Base-by-base conservation (phyloP, 495 filamentous ascomycete genomes). In the Neurospora cerealis region DNA sequence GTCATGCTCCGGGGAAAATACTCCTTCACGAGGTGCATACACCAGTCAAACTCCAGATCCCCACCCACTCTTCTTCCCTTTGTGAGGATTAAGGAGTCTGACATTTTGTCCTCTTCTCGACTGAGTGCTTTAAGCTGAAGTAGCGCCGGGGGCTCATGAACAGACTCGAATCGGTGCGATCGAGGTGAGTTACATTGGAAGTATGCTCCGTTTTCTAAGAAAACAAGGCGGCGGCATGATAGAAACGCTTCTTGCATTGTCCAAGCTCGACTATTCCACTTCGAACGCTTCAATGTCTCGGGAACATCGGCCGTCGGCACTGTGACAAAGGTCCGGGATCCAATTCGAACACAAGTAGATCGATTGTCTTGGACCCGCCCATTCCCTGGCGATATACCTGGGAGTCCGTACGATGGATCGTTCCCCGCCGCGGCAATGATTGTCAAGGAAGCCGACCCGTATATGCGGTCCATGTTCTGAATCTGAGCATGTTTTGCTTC, bases 171-270 rank as follows among this genome's bases (percentile, higher is more conserved):
- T 1, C 46, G 46, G 46, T 24, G 9, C n/a, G 46, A 54, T 0
- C 10, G 13, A 4, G n/a, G 10, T 13, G 46, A 24, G 46, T 4
- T 54, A 71, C 82, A 85, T 48, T 83, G 78, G 70, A 80, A 86
- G 71, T 82, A 84, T 41, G 79, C 73, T 44, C 81, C 78, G 0
- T 78, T 24, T 1, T 79, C 76, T 0, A 77, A 77, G 69, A 75
- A 73, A 5, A 72, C 70, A 2, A 72, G 38, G 4, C 13, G 24
- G 7, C 70, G 70, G 41, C 70, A 39, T 5, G 70, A 72, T 1
- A 72, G 36, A n/a, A 48, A 19, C 5, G 17, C 32, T 37, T 72
- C 70, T 0, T 72, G 70, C 21, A 72, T 32, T 0, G 70, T 72
- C 70, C 70, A 72, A 2, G 70, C 70, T 4, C 70, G 70, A 8